These are phyloP conservation scores for Mercurialis annua DNA, from an alignment of 345 rosid species.

Conservation along the genomic window DNA sequence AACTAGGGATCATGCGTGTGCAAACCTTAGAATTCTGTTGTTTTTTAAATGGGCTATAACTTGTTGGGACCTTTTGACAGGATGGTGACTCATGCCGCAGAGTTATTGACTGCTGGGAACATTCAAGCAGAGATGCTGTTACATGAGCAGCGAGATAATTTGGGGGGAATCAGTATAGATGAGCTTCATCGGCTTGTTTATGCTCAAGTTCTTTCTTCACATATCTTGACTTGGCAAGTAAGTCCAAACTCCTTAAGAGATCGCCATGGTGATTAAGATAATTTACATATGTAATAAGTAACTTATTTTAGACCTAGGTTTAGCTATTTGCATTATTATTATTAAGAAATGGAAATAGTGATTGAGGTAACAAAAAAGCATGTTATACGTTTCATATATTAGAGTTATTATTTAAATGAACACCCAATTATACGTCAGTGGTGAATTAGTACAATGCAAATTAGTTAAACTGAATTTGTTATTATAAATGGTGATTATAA, in stretches of 20 bases:
- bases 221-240: slow-evolving; percentile 95
- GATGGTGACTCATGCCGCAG: slow-evolving; percentile 94
- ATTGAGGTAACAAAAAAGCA: not conserved
- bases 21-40: slow-evolving; percentile 7
- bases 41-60: slow-evolving; percentile 3
- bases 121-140: slow-evolving; percentile 70
- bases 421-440: no score
- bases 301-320: not conserved
- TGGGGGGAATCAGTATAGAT: slow-evolving; percentile 80
- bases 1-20: not conserved
- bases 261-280: no score
- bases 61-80: slow-evolving; percentile 39
- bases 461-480: not conserved
- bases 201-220: slow-evolving; percentile 94
- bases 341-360: no score
- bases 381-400: no score
- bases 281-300: no score
- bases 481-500: no score
- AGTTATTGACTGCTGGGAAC: slow-evolving; percentile 75
- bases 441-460: not conserved
- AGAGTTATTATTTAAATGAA: no score
- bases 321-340: not conserved
- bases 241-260: slow-evolving; percentile 32
- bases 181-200: slow-evolving; percentile 89
- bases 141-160: slow-evolving; percentile 60